Percentiles rank a stretch among this genome's conserved stretches.
Evolutionary conservation across 768 basidiomycete species (phyloP).

Genomic region (Candolleomyces efflorescens): DNA sequence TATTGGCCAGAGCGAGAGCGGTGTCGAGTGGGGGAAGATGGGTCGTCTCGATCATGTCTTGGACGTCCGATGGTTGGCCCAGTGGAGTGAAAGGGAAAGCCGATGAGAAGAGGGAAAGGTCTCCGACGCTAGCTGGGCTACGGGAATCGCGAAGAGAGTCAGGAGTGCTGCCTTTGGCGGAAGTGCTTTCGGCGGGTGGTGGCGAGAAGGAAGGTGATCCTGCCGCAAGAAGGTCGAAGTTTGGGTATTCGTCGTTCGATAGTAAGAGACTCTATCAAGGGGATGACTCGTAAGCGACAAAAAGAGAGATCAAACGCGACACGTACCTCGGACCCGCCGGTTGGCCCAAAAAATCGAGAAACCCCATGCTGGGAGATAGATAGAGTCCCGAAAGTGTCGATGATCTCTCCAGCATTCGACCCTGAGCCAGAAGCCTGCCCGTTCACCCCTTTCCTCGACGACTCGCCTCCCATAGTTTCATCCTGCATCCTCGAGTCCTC

Average conservation of each 20-base stretch:
- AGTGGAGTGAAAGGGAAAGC: conserved; percentile 64
- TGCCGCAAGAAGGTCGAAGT: conserved; percentile 11
- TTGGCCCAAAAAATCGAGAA: conserved; percentile 62
- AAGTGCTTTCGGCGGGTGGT: conserved; percentile 21
- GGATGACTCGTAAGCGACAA: background rate
- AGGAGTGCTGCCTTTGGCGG: conserved; percentile 17
- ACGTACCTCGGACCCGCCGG: conserved; percentile 65
- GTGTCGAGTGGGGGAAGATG: conserved; percentile 53
- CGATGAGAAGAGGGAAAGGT: conserved; percentile 49
- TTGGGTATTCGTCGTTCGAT: background rate
- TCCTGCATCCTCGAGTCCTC: conserved; percentile 22
- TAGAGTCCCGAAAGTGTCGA: conserved; percentile 58
- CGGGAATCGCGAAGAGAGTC: conserved; percentile 15
- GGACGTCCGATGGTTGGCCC: conserved; percentile 42
- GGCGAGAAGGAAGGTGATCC: conserved; percentile 10
- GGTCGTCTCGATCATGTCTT: conserved; percentile 40
- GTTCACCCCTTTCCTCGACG: background rate
- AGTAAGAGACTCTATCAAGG: conserved; percentile 19
- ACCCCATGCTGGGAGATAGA: conserved; percentile 57
- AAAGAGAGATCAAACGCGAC: background rate
- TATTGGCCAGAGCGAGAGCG: conserved; percentile 53
- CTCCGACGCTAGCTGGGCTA: conserved; percentile 17
- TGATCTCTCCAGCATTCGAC: conserved; percentile 31
- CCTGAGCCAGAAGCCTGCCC: conserved; percentile 9
- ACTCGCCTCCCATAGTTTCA: conserved; percentile 6